Conservation (phyloP, 352 stramenopile species). For the Phytophthora ramorum region DNA sequence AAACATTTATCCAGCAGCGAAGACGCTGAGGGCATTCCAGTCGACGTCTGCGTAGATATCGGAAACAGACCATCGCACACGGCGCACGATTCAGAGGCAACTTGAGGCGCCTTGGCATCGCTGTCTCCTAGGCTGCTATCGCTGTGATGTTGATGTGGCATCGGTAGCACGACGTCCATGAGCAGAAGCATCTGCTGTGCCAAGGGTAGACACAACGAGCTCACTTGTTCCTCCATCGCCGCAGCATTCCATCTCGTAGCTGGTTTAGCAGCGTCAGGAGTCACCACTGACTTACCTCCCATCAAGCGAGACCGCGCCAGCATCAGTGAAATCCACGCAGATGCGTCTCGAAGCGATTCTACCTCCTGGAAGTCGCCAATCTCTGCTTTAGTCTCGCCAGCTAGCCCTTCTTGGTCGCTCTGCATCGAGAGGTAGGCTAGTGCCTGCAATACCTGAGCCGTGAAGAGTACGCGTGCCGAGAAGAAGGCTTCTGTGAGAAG, state of each 20-base stretch:
- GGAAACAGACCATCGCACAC: conserved; percentile 74
- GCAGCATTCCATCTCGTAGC: conserved; percentile 30
- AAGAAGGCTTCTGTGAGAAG: conserved; percentile 67
- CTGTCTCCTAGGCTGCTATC: conserved; percentile 12
- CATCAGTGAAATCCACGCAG: conserved; percentile 57
- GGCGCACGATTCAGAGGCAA: conserved; percentile 46
- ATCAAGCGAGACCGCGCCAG: conserved; percentile 53
- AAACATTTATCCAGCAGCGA: conserved; percentile 52
- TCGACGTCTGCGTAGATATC: conserved; percentile 14
- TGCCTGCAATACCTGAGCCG: conserved; percentile 65
- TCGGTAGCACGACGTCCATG: conserved; percentile 62
- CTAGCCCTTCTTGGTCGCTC: conserved; percentile 3
- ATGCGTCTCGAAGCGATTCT: conserved; percentile 65
- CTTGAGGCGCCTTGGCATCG: conserved; percentile 7
- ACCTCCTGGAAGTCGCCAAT: conserved; percentile 59
- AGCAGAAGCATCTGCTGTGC: conserved; percentile 67
- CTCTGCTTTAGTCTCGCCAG: conserved; percentile 12
- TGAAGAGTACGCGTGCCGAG: conserved; percentile 60
- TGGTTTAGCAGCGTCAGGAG: neutral
- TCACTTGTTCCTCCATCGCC: conserved; percentile 52
- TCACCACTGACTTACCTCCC: conserved; percentile 8
- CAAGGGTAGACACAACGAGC: conserved; percentile 57
- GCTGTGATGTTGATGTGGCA: conserved; percentile 24
- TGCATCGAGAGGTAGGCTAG: conserved; percentile 49
- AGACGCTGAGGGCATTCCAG: conserved; percentile 18